Evolutionary conservation across 164 flowering plant species (phyloP), one percentile per base, ranked within the genome.

Genomic region (Magnolia officinalis): DNA sequence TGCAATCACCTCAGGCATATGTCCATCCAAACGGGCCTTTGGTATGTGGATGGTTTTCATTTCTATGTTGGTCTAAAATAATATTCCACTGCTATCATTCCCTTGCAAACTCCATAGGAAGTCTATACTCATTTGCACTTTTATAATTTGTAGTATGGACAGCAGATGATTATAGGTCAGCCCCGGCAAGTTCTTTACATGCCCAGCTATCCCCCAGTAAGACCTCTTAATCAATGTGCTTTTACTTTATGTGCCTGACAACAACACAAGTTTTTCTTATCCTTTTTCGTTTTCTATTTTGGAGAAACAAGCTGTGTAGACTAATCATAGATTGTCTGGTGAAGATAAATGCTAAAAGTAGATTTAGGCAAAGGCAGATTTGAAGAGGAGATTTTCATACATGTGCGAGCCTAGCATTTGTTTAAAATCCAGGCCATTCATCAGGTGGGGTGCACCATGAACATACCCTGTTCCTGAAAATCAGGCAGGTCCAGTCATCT

Each of bases 11-110:
- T 67, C 97, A 90, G 76, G 85, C 88, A 67, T 96, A 87, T 82
- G 85, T 86, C 78, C 94, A 86, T 82, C 90, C 98, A 66, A 92
- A 85, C 90, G 97, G 89, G 67, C 96, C 94, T 78, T 89, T 91
- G 86, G 90, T 87, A 80, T 73, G 84, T 77, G 23, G 16, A 37
- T 52, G 24, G 11, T 2, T 14, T 67, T 37, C 29, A 50, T 69
- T 69, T 26, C 50, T 58, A 26, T 14, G 49, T 52, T 51, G 6
- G 21, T 52, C 18, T 52, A 18, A 37, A 69, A 69, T 69, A 21
- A 37, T 37, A 29, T 37, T 14, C n/a, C 9, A 29, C 29, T 69
- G 19, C 7, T 18, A 37, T 8, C 20, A 49, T n/a, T 50, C 55
- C 58, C 13, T 50, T 50, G 18, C 59, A 59, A 63, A 20, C 16